phyloP scores from a whole-genome alignment of 441 rosid species.

The Capsella rubella region DNA sequence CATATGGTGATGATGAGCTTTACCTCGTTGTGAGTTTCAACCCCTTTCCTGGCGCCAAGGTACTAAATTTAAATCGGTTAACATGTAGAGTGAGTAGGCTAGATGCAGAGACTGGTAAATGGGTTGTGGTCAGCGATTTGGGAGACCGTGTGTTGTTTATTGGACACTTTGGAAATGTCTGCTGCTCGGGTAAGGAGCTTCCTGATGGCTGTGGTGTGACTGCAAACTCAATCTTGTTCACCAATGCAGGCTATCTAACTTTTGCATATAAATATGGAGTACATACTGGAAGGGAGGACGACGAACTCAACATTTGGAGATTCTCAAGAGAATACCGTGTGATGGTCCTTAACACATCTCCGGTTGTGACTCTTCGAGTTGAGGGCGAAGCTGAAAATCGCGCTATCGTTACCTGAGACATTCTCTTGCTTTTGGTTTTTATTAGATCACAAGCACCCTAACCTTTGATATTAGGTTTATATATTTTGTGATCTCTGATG shows the following conservation, averaged over 20 bases:
- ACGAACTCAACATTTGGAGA: slow-evolving; percentile 4
- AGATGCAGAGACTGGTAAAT: background rate
- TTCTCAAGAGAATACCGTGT: background rate
- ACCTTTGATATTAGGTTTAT: background rate
- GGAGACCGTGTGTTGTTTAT: background rate
- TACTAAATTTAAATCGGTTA: background rate
- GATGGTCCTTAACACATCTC: background rate
- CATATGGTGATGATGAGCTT: background rate
- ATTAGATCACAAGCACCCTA: background rate
- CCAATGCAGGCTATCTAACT: background rate
- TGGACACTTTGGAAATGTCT: background rate
- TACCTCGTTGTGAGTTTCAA: background rate
- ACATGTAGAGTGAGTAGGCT: slow-evolving; percentile 2
- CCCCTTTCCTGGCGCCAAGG: too few relatives aligned
- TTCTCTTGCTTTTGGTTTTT: background rate
- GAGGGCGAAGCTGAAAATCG: background rate
- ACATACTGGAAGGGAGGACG: background rate
- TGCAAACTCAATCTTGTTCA: slow-evolving; percentile 4
- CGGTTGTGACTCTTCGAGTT: background rate
- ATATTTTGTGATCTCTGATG: background rate
- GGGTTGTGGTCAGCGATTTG: slow-evolving; percentile 4
- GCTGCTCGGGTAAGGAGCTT: background rate
- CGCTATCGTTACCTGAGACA: background rate
- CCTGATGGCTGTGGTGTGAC: background rate
- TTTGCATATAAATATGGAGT: background rate